phyloP scores from a whole-genome alignment of 148 eudicot species.

The Dianthus caryophyllus region DNA sequence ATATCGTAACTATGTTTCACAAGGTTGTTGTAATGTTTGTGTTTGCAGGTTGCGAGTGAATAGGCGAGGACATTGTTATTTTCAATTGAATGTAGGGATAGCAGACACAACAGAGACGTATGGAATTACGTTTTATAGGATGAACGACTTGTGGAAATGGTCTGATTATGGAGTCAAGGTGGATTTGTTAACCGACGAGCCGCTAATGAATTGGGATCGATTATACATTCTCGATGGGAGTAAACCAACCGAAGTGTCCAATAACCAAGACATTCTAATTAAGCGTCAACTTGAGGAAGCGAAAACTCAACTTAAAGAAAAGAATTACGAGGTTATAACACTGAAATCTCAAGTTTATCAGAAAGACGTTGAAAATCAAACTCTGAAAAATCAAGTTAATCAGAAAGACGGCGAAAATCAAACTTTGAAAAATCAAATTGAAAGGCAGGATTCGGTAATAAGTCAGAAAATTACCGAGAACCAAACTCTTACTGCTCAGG shows the following conservation, averaged over 20 bases:
- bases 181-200: neutral
- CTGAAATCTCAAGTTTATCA: neutral
- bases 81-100: neutral
- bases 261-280: neutral
- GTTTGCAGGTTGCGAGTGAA: neutral
- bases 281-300: no score
- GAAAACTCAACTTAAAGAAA: neutral
- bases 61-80: neutral
- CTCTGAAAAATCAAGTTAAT: no score
- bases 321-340: neutral
- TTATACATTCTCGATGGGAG: no score
- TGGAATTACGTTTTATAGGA: neutral
- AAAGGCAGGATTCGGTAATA: neutral
- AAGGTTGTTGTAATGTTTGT: neutral
- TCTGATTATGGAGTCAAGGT: constrained; percentile 2
- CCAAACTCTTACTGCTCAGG: neutral
- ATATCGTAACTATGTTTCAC: no score
- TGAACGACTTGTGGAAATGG: constrained; percentile 5
- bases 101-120: neutral
- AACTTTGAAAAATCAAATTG: neutral
- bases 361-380: no score
- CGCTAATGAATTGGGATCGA: no score
- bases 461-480: neutral
- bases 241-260: no score
- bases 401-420: neutral